Evolutionary conservation across 108 stramenopile species (phyloP).

Genomic region (Craspedostauros australis): DNA sequence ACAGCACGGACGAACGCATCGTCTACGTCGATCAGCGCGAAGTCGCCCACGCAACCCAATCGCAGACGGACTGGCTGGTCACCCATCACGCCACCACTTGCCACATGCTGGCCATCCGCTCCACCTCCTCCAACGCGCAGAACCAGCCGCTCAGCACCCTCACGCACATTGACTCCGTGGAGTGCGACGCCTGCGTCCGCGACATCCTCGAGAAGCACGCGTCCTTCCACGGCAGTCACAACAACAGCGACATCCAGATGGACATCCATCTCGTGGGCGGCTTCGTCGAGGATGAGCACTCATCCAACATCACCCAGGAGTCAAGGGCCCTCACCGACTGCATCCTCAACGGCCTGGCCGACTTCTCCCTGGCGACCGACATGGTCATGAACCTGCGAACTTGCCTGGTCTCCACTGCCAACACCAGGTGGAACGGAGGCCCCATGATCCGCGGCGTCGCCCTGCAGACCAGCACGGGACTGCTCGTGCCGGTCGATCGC

Average conservation of each 20-base stretch:
- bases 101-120: conserved; percentile 76
- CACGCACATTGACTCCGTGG: conserved; percentile 62
- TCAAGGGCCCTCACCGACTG: neutral
- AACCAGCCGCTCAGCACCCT: conserved; percentile 35
- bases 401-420: no score
- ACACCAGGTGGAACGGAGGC: no score
- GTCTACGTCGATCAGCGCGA: conserved; percentile 52
- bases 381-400: no score
- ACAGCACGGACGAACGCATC: conserved; percentile 18
- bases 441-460: no score
- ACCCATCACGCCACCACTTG: conserved; percentile 81
- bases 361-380: no score
- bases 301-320: no score
- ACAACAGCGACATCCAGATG: conserved; percentile 28
- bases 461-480: no score
- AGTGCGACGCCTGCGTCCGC: conserved; percentile 53
- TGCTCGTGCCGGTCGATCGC: no score
- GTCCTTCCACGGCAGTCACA: conserved; percentile 26
- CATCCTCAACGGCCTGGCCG: neutral
- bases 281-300: conserved; percentile 59
- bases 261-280: conserved; percentile 79
- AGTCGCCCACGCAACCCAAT: conserved; percentile 26
- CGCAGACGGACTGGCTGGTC: conserved; percentile 45
- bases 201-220: conserved; percentile 54
- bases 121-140: conserved; percentile 7